Conservation (phyloP, 768 basidiomycete genomes). For the Kwoniella newhampshirensis region DNA sequence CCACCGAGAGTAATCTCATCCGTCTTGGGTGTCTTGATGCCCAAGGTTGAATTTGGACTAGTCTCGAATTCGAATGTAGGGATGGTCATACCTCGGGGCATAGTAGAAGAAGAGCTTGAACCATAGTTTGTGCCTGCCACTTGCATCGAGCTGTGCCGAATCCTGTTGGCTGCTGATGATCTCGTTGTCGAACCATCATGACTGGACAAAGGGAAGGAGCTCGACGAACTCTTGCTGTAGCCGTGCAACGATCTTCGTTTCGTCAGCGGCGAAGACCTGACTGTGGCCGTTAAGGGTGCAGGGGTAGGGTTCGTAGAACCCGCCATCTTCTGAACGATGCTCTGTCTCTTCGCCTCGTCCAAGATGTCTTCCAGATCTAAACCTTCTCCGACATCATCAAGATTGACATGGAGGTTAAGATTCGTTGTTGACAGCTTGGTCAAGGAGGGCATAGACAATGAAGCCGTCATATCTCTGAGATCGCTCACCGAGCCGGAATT, state of each 20-base stretch:
- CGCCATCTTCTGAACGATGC: constrained; percentile 5
- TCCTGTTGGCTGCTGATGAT: not conserved
- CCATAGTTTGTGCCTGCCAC: not conserved
- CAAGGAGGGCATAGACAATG: constrained; percentile 12
- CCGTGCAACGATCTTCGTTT: not conserved
- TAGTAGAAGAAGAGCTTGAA: not conserved
- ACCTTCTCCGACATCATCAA: constrained; percentile 3
- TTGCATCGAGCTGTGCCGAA: not conserved
- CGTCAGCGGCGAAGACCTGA: not conserved
- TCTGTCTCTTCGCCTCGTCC: constrained; percentile 11
- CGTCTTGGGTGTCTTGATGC: too few relatives aligned
- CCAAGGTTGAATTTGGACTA: not conserved
- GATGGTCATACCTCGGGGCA: not conserved
- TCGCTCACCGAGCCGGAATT: too few relatives aligned
- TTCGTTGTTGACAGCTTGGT: not conserved
- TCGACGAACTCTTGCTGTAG: not conserved
- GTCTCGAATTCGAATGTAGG: too few relatives aligned
- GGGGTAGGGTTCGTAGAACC: not conserved
- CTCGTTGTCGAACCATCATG: not conserved
- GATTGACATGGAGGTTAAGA: constrained; percentile 2
- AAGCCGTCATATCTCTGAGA: not conserved
- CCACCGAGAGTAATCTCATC: too few relatives aligned
- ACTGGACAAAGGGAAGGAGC: not conserved
- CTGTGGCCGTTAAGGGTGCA: not conserved
- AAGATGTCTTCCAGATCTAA: constrained; percentile 20